phyloP scores from a whole-genome alignment of 306 rosid genomes.

The Lathyrus aphaca region DNA sequence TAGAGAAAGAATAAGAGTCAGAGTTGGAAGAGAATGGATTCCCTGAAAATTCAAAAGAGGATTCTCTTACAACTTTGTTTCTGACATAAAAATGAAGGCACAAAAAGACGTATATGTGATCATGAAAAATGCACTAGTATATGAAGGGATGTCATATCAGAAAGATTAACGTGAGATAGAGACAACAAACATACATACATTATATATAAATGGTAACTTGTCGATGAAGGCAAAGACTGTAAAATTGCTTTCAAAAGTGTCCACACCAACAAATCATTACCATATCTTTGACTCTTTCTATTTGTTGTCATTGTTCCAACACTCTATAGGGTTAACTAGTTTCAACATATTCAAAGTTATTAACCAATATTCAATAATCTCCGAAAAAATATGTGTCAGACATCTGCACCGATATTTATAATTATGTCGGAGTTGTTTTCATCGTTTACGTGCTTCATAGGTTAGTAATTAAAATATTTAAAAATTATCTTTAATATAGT shows the following conservation, averaged over 20 bases:
- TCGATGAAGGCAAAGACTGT: constrained; percentile 38
- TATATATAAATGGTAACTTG: constrained; percentile 36
- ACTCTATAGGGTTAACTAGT: constrained; percentile 13
- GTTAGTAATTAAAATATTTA: not conserved
- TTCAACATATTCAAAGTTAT: constrained; percentile 38
- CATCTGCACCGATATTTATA: too few relatives aligned
- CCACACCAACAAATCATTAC: constrained; percentile 39
- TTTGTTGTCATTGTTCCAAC: constrained; percentile 2
- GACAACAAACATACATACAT: not conserved
- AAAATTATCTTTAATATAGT: not conserved
- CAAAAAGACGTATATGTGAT: constrained; percentile 27
- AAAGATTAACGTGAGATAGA: constrained; percentile 42
- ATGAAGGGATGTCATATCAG: constrained; percentile 37
- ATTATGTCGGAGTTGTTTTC: too few relatives aligned
- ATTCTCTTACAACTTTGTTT: constrained; percentile 13
- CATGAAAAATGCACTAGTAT: constrained; percentile 34
- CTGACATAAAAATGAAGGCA: constrained; percentile 28
- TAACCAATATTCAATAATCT: constrained; percentile 48
- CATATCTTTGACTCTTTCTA: constrained; percentile 38
- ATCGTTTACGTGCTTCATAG: too few relatives aligned
- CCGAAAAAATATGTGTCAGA: too few relatives aligned
- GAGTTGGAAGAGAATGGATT: constrained; percentile 2
- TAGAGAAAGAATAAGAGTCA: constrained; percentile 9
- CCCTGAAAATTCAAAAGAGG: constrained; percentile 12
- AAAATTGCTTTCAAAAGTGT: constrained; percentile 27